Percentiles rank a stretch among this genome's conserved stretches.
These are phyloP conservation scores for Pyronema domesticum DNA, from an alignment of 495 filamentous ascomycete genomes.

Conservation along the genomic window DNA sequence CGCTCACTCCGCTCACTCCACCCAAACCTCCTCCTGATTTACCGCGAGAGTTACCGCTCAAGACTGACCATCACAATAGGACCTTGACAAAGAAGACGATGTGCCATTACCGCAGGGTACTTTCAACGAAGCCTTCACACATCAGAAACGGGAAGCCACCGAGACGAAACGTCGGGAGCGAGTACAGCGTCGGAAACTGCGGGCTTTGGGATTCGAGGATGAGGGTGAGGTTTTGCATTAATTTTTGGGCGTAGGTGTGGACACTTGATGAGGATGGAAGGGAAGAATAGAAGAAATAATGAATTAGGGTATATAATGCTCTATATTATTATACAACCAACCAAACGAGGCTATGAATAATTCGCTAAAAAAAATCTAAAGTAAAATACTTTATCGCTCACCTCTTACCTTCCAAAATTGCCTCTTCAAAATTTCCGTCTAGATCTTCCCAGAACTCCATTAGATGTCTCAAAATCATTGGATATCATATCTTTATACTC, in stretches of 20 bases:
- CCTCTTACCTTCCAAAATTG: too few relatives aligned
- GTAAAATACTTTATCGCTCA: too few relatives aligned
- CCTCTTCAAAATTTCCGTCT: too few relatives aligned
- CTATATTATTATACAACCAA: too few relatives aligned
- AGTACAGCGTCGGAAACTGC: conserved; percentile 46
- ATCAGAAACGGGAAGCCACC: conserved; percentile 49
- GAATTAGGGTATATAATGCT: too few relatives aligned
- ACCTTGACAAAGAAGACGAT: conserved; percentile 87
- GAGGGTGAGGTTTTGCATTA: conserved; percentile 32
- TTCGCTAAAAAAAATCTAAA: too few relatives aligned
- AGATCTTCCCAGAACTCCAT: not conserved
- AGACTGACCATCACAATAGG: conserved; percentile 28
- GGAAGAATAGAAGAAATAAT: not conserved
- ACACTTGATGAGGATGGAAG: not conserved
- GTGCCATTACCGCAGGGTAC: conserved; percentile 52
- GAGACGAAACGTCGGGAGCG: conserved; percentile 57
- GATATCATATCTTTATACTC: not conserved
- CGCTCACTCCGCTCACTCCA: not conserved
- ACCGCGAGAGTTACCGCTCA: too few relatives aligned
- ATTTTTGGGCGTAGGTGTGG: not conserved
- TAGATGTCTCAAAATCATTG: not conserved
- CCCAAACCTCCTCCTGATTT: too few relatives aligned
- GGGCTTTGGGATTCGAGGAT: conserved; percentile 67
- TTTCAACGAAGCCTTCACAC: conserved; percentile 46
- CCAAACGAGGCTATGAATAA: too few relatives aligned